Evolutionary conservation across 768 basidiomycete species (phyloP).

Genomic region (Dentipellis fragilis): DNA sequence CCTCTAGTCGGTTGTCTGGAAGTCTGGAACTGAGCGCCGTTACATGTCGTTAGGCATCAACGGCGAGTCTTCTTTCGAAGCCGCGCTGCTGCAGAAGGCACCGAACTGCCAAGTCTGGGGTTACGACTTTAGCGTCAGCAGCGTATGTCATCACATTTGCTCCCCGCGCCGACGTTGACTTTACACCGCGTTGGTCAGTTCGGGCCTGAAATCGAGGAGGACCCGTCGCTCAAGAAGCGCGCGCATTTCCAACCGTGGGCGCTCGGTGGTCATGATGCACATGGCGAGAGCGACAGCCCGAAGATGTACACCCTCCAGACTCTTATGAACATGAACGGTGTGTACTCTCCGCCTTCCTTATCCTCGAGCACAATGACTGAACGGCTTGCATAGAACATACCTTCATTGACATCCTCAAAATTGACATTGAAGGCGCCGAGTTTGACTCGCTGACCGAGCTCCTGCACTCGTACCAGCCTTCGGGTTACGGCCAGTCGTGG

Average conservation of each 20-base stretch:
- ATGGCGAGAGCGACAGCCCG: slow-evolving; percentile 19
- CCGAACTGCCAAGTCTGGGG: slow-evolving; percentile 49
- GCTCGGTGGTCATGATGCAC: slow-evolving; percentile 28
- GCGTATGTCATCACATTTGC: background rate
- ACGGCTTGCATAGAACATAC: slow-evolving; percentile 15
- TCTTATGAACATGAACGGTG: slow-evolving; percentile 33
- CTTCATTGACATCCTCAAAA: slow-evolving; percentile 32
- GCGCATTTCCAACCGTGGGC: slow-evolving; percentile 34
- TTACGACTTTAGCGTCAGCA: slow-evolving; percentile 29
- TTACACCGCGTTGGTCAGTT: background rate
- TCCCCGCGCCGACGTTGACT: background rate
- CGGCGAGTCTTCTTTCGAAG: slow-evolving; percentile 56
- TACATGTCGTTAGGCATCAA: slow-evolving; percentile 36
- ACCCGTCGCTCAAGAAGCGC: slow-evolving; percentile 20
- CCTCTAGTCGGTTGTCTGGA: background rate
- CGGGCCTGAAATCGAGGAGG: slow-evolving; percentile 15
- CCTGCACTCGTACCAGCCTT: slow-evolving; percentile 26
- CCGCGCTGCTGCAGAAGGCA: slow-evolving; percentile 38
- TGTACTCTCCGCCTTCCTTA: background rate
- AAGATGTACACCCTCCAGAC: slow-evolving; percentile 36
- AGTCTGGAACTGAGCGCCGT: background rate
- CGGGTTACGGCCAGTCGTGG: slow-evolving; percentile 8
- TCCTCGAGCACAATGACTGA: background rate
- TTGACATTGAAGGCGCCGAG: slow-evolving; percentile 40
- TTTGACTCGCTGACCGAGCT: slow-evolving; percentile 33